These are phyloP conservation scores for Rhodomyrtus psidioides DNA, from an alignment of 441 rosid species.

Conservation along the genomic window DNA sequence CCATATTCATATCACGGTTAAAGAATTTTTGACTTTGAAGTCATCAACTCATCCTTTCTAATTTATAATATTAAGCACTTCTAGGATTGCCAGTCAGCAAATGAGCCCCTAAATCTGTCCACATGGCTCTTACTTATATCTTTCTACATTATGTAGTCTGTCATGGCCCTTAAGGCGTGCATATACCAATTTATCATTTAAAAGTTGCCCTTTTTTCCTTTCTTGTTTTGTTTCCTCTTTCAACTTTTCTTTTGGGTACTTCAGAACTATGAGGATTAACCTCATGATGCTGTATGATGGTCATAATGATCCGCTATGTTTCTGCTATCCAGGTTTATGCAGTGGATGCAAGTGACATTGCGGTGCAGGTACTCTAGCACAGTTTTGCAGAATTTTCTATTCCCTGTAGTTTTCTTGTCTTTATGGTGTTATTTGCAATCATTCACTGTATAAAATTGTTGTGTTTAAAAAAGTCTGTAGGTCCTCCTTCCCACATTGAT, in stretches of 20 bases:
- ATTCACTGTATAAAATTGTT: not conserved
- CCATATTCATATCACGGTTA: not conserved
- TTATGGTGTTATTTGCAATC: not conserved
- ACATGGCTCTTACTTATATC: not conserved
- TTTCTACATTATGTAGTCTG: not conserved
- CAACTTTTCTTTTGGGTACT: not conserved
- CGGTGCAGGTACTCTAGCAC: conserved; percentile 60
- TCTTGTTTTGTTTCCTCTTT: not conserved
- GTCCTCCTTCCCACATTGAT: not conserved
- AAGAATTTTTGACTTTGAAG: not conserved
- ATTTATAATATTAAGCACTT: not conserved
- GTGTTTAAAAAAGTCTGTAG: not conserved
- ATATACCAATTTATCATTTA: not conserved
- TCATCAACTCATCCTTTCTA: not conserved
- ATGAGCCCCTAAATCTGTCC: not conserved
- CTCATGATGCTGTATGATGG: not conserved
- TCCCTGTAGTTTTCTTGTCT: not conserved
- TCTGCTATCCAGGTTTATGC: conserved; percentile 75
- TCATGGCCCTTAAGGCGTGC: not conserved
- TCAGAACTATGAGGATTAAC: not conserved
- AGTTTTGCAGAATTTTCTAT: not conserved
- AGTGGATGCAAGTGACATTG: conserved; percentile 97
- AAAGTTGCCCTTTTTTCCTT: not conserved
- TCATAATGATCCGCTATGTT: not conserved
- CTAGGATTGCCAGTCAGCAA: not conserved